These are phyloP conservation scores for Epichloe bromicola DNA, from an alignment of 2,329 filamentous ascomycete species.

Conservation along the genomic window DNA sequence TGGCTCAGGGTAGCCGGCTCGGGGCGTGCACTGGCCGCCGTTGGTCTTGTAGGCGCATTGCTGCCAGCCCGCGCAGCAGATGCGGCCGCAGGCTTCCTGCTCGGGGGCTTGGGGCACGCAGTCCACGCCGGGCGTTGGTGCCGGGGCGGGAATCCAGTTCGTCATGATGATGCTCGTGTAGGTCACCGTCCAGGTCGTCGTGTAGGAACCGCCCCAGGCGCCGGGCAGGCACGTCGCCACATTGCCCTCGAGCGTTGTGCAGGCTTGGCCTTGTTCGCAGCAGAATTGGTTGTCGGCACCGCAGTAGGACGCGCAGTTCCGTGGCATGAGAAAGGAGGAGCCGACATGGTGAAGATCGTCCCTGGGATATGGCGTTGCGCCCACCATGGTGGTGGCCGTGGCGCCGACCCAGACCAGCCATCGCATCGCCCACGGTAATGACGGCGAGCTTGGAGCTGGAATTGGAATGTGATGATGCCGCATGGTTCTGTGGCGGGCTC, in stretches of 20 bases:
- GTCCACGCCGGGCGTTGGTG: slow-evolving; percentile 28
- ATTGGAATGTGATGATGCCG: background rate
- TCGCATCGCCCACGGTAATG: slow-evolving; percentile 3
- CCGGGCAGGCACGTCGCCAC: slow-evolving; percentile 36
- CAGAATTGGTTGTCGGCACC: slow-evolving; percentile 43
- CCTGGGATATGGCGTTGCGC: slow-evolving; percentile 34
- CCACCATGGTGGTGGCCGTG: slow-evolving; percentile 20
- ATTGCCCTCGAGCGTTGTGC: slow-evolving; percentile 35
- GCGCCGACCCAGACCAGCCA: slow-evolving; percentile 23
- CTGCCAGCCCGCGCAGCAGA: slow-evolving; percentile 59
- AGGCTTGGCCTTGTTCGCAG: slow-evolving; percentile 35
- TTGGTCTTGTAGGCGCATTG: slow-evolving; percentile 40
- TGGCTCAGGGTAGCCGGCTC: slow-evolving; percentile 32
- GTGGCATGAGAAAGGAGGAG: slow-evolving; percentile 36
- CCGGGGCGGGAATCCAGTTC: slow-evolving; percentile 30
- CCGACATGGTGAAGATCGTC: slow-evolving; percentile 35
- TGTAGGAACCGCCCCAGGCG: slow-evolving; percentile 25
- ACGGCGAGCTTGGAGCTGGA: slow-evolving; percentile 1
- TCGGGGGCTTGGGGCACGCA: slow-evolving; percentile 39
- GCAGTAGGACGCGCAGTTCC: slow-evolving; percentile 39
- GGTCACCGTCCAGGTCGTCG: slow-evolving; percentile 49
- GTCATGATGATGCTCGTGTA: slow-evolving; percentile 47
- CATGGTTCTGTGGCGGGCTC: background rate
- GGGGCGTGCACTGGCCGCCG: slow-evolving; percentile 42
- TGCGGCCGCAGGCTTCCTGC: slow-evolving; percentile 50